Evolutionary conservation across 2,329 filamentous ascomycete genomes (phyloP).

Genomic region (Aaosphaeria pasadenensis): DNA sequence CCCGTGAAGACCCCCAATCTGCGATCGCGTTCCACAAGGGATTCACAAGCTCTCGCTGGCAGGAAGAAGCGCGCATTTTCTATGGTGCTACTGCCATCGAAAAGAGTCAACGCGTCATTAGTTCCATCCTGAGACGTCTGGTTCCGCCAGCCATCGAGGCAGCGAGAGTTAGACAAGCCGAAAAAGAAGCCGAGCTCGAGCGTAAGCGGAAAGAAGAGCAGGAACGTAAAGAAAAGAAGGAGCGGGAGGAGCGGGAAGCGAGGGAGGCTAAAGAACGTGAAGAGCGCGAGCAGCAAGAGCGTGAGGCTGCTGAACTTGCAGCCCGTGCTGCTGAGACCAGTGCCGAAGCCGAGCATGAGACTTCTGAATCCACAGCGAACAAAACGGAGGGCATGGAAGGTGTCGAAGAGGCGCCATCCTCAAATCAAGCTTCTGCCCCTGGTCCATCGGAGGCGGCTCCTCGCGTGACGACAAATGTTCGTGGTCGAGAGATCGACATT

Average conservation of each 20-base stretch:
- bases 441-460: constrained; percentile 26
- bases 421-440: constrained; percentile 30
- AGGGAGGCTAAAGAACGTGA: constrained; percentile 41
- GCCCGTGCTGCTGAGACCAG: constrained; percentile 29
- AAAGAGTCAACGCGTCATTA: constrained; percentile 65
- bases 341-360: constrained; percentile 15
- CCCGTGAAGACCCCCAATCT: constrained; percentile 62
- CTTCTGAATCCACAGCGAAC: constrained; percentile 32
- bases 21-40: constrained; percentile 72
- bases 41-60: constrained; percentile 74
- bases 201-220: constrained; percentile 60
- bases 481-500: constrained; percentile 86
- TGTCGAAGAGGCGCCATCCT: constrained; percentile 52
- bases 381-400: constrained; percentile 69
- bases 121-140: constrained; percentile 67
- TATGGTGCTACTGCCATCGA: constrained; percentile 70
- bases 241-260: constrained; percentile 50
- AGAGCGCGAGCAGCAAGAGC: constrained; percentile 43
- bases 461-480: constrained; percentile 77
- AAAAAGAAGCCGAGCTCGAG: constrained; percentile 71
- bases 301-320: constrained; percentile 44
- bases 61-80: constrained; percentile 83
- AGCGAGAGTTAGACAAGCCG: constrained; percentile 69
- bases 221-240: constrained; percentile 60
- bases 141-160: constrained; percentile 81